Conservation (phyloP, 2,329 filamentous ascomycete genomes). For the Cladosporium sp. region DNA sequence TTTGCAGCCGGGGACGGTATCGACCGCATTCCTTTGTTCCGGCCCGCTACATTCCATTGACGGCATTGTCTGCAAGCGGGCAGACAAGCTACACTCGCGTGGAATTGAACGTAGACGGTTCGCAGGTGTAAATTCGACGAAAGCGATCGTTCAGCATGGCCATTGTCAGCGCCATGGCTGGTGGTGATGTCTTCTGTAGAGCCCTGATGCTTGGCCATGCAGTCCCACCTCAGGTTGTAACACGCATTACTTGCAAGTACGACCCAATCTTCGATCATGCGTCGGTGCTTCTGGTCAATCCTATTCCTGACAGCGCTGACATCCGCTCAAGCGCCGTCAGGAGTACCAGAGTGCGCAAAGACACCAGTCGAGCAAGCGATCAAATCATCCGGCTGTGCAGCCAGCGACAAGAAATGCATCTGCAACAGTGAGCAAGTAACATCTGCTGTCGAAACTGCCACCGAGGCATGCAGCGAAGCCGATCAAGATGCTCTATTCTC, state of each 20-base stretch:
- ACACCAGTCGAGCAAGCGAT: conserved; percentile 15
- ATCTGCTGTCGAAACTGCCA: conserved; percentile 11
- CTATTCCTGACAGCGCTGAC: neutral
- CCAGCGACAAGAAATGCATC: conserved; percentile 16
- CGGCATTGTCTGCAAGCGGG: conserved; percentile 3
- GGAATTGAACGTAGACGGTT: neutral
- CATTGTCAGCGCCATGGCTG: no score
- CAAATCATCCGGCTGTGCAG: conserved; percentile 16
- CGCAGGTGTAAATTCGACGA: neutral
- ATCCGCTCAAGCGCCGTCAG: neutral
- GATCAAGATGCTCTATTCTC: conserved; percentile 7
- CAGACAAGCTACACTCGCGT: neutral
- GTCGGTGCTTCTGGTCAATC: neutral
- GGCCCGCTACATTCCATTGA: conserved; percentile 7
- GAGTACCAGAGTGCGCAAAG: conserved; percentile 16
- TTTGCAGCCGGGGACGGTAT: conserved; percentile 4
- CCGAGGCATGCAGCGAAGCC: conserved; percentile 13
- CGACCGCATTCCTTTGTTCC: conserved; percentile 3
- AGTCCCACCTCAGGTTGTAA: no score
- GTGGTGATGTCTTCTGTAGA: neutral
- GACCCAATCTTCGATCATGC: neutral
- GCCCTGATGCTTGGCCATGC: neutral
- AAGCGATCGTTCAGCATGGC: neutral
- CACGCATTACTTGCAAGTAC: no score
- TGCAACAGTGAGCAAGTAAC: conserved; percentile 16